These are phyloP conservation scores for Staphylotrichum tortipilum DNA, from an alignment of 495 filamentous ascomycete species.

Conservation along the genomic window DNA sequence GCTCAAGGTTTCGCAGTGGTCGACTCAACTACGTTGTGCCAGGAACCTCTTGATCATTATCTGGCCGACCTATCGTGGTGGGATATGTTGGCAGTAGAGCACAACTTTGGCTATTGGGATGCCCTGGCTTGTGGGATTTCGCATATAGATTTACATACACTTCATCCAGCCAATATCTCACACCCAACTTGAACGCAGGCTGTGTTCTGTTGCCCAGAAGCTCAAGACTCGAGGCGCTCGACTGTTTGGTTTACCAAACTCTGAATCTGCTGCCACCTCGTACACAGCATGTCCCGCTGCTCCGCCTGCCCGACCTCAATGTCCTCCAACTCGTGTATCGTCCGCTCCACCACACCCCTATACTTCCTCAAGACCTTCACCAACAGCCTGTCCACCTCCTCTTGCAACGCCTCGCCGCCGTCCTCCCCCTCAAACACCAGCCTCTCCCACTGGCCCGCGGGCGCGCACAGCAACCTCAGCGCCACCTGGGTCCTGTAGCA, in stretches of 20 bases:
- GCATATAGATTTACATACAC: too few relatives aligned
- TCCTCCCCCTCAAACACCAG: constrained; percentile 32
- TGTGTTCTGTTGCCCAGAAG: too few relatives aligned
- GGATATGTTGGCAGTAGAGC: too few relatives aligned
- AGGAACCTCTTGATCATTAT: too few relatives aligned
- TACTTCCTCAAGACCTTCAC: constrained; percentile 16
- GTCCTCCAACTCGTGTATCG: constrained; percentile 7
- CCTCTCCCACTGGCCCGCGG: constrained; percentile 26
- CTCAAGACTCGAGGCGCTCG: constrained; percentile 9
- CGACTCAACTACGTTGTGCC: too few relatives aligned
- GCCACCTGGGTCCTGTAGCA: constrained; percentile 70
- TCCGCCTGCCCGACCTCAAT: constrained; percentile 8
- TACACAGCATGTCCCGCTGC: constrained; percentile 16
- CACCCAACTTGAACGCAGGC: too few relatives aligned
- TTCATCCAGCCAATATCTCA: too few relatives aligned
- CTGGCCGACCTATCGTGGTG: too few relatives aligned
- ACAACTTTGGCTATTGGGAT: too few relatives aligned
- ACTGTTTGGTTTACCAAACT: constrained; percentile 17
- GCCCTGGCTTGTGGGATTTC: too few relatives aligned
- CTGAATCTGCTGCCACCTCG: constrained; percentile 25
- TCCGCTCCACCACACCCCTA: constrained; percentile 5
- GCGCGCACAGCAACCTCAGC: constrained; percentile 40
- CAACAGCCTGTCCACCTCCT: constrained; percentile 24
- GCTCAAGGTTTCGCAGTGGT: too few relatives aligned
- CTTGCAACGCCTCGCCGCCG: constrained; percentile 28